Conservation (phyloP, 306 rosid genomes). For the Gleditsia sinensis region DNA sequence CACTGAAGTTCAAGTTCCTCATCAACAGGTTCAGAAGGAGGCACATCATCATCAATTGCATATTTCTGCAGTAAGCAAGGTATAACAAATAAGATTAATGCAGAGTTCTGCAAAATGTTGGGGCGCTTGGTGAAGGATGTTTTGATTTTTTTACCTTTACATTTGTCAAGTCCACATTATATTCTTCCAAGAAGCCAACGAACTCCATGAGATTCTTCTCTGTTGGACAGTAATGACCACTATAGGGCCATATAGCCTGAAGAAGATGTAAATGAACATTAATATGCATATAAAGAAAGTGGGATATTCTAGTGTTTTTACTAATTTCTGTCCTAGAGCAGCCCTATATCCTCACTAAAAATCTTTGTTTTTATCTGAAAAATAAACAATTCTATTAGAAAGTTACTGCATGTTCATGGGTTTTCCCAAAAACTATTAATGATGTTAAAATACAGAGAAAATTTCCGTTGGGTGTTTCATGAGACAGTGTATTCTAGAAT, state of each 20-base stretch:
- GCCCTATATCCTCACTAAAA: background rate
- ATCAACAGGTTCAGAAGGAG: conserved; percentile 32
- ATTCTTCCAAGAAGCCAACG: conserved; percentile 63
- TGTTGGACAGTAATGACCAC: conserved; percentile 87
- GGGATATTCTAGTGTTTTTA: background rate
- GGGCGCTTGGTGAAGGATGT: background rate
- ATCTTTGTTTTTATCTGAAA: background rate
- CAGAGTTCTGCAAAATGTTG: too few species aligned
- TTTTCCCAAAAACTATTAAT: background rate
- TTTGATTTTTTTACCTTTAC: conserved; percentile 60
- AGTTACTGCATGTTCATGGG: background rate
- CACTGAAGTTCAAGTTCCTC: conserved; percentile 14
- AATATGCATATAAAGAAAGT: conserved; percentile 19
- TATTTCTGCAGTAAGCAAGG: conserved; percentile 47
- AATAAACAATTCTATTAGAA: background rate
- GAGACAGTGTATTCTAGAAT: too few species aligned
- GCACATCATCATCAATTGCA: conserved; percentile 74
- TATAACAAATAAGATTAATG: background rate
- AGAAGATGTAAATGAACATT: conserved; percentile 22
- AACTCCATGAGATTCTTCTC: conserved; percentile 70
- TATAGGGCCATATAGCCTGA: conserved; percentile 89
- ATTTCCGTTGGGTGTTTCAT: too few species aligned
- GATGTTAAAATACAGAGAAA: too few species aligned
- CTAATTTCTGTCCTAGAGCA: background rate
- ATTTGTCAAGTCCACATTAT: conserved; percentile 66